Evolutionary conservation across 495 filamentous ascomycete genomes (phyloP).

Genomic region (Massariosphaeria phaeospora): DNA sequence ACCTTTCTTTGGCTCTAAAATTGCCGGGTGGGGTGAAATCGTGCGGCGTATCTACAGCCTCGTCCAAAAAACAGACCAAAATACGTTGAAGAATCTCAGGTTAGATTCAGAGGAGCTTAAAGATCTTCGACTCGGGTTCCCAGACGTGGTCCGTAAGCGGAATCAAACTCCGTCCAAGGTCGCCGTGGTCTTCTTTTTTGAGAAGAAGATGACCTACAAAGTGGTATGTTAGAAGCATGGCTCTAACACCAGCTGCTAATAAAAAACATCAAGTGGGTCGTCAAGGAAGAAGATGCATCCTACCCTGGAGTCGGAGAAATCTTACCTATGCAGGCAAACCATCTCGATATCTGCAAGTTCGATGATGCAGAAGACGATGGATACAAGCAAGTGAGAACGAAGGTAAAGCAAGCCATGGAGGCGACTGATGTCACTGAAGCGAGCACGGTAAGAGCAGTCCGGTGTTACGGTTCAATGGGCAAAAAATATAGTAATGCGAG

Average conservation of each 20-base stretch:
- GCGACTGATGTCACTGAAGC: neutral
- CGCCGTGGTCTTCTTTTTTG: constrained; percentile 1
- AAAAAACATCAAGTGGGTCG: neutral
- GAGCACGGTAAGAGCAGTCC: neutral
- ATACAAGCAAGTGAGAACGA: constrained; percentile 1
- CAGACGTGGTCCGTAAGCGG: constrained; percentile 3
- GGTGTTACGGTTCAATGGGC: no score
- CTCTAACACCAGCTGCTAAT: neutral
- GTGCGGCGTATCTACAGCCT: neutral
- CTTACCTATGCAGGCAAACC: constrained; percentile 1
- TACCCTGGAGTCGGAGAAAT: constrained; percentile 4
- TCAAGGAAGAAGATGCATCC: neutral
- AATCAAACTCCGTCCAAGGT: neutral
- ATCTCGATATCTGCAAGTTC: constrained; percentile 13
- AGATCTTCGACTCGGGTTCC: neutral
- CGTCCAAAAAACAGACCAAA: neutral
- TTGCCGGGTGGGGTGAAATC: constrained; percentile 1
- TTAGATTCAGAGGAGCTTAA: constrained; percentile 3
- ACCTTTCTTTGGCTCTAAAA: constrained; percentile 1
- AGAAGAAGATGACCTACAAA: neutral
- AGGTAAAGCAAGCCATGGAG: neutral
- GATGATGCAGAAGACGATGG: neutral
- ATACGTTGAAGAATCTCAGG: constrained; percentile 2
- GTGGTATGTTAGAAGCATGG: neutral
- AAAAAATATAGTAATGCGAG: no score